Conservation (phyloP, 2,329 filamentous ascomycete species). For the Trichophyton simii region DNA sequence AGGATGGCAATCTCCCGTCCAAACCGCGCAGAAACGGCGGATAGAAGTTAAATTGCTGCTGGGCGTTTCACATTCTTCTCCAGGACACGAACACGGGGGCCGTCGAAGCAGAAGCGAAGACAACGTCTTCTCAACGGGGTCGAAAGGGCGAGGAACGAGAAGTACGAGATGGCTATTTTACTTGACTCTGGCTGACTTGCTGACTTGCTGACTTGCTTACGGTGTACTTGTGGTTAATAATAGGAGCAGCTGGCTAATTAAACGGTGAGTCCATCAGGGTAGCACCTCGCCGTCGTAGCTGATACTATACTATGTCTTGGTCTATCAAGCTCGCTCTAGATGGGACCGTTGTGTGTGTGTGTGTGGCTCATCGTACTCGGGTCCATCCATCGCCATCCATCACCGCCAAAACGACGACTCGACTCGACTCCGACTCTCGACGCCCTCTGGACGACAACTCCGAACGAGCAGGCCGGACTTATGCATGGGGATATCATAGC, state of each 20-base stretch:
- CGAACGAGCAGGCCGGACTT: not conserved
- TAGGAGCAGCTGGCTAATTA: no score
- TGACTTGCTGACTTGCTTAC: no score
- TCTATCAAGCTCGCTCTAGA: not conserved
- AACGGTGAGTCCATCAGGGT: not conserved
- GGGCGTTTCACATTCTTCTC: not conserved
- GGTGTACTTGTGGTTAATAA: no score
- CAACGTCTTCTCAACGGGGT: no score
- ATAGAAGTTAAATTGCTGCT: not conserved
- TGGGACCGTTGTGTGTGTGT: not conserved
- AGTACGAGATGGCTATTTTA: no score
- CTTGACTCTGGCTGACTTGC: not conserved
- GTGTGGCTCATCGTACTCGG: not conserved
- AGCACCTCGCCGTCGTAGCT: not conserved
- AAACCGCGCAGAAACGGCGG: slow-evolving; percentile 2
- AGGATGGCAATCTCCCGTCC: not conserved
- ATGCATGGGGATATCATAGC: not conserved
- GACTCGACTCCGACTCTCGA: not conserved
- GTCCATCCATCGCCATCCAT: not conserved
- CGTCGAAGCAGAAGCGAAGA: no score
- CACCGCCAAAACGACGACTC: not conserved
- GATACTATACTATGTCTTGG: no score
- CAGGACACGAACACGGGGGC: not conserved
- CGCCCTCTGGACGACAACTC: not conserved
- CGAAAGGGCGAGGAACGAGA: no score